phyloP scores from a whole-genome alignment of 805 yeast species.

The Candida broadrunensis region DNA sequence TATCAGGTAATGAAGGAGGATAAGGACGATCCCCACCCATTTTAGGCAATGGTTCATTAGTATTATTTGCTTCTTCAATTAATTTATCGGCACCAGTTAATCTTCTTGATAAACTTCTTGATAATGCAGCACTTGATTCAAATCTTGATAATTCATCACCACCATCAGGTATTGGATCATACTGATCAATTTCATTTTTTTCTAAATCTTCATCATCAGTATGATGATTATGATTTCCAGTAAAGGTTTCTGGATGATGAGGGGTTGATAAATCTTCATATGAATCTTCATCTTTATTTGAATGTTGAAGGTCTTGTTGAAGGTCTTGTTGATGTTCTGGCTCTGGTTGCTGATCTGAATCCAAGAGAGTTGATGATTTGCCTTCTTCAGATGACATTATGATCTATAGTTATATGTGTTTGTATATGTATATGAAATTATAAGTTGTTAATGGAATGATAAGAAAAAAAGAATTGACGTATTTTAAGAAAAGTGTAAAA shows the following conservation, averaged over 20 bases:
- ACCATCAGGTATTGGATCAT: constrained; percentile 8
- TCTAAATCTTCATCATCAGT: background rate
- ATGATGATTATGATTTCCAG: background rate
- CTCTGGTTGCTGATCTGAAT: no score
- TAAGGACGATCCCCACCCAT: constrained; percentile 69
- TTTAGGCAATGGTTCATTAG: constrained; percentile 28
- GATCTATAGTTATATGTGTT: no score
- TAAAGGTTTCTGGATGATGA: background rate
- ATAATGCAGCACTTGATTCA: constrained; percentile 18
- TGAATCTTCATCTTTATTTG: background rate
- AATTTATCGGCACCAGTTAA: constrained; percentile 26
- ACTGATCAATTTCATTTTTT: background rate
- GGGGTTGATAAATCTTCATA: background rate
- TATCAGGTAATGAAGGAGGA: constrained; percentile 60
- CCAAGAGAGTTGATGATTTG: background rate
- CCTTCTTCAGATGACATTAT: background rate
- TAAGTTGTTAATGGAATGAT: no score
- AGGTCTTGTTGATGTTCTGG: no score
- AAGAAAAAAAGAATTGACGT: no score
- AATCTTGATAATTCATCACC: constrained; percentile 21
- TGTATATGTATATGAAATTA: no score
- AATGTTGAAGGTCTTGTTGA: no score
- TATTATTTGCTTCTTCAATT: constrained; percentile 21
- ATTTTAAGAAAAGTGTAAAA: no score
- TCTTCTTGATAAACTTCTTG: constrained; percentile 19